Evolutionary conservation across 768 basidiomycete species (phyloP).

Genomic region (Tulasnella sp.): DNA sequence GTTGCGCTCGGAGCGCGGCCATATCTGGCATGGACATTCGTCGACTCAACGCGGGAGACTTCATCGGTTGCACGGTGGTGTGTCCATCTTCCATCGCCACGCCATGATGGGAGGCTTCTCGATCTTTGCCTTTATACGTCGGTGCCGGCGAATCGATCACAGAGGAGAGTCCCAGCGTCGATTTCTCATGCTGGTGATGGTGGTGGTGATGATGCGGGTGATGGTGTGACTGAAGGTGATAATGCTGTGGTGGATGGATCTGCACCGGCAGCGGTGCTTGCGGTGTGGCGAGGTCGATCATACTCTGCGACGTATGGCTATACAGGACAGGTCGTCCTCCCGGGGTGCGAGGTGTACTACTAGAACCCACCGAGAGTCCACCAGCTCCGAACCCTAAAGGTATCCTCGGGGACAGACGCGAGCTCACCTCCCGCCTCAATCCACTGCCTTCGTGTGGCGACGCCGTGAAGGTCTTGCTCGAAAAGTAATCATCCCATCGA

Average conservation of each 20-base stretch:
- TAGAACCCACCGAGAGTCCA: neutral
- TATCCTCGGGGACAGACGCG: neutral
- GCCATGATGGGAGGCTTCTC: neutral
- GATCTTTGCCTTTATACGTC: slow-evolving; percentile 3
- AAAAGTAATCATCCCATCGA: neutral
- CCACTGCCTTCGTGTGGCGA: neutral
- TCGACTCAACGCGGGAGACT: neutral
- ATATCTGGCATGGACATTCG: slow-evolving; percentile 4
- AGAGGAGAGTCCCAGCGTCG: too few species aligned
- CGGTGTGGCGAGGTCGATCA: slow-evolving; percentile 6
- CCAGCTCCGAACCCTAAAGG: neutral
- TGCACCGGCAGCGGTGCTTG: too few species aligned
- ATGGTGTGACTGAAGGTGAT: neutral
- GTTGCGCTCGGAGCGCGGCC: neutral
- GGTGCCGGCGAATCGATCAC: neutral
- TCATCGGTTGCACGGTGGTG: neutral
- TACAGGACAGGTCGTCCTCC: slow-evolving; percentile 8
- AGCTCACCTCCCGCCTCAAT: neutral
- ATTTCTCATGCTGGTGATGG: neutral
- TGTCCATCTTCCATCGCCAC: neutral
- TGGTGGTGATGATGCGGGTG: neutral
- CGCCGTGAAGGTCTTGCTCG: neutral
- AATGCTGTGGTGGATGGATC: too few species aligned
- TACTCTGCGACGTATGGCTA: slow-evolving; percentile 7
- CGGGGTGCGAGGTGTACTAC: neutral